Evolutionary conservation across 1,139 yeast genomes (phyloP), one percentile per base, ranked within the genome.

Genomic region (Taphrina populina): DNA sequence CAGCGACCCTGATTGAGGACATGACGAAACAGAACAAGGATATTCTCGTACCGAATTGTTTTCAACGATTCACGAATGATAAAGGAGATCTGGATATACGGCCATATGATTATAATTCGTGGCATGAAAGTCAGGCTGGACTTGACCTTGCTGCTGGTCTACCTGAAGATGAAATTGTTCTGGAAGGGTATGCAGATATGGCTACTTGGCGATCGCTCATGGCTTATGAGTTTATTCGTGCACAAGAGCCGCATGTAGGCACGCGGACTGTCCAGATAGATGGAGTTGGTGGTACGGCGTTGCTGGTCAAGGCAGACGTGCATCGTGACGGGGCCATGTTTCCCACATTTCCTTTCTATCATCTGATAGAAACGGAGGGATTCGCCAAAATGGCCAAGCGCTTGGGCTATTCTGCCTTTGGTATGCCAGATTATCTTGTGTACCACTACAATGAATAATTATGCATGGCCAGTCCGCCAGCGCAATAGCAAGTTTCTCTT

Each of bases 301-400:
- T 95, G 33, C 70, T 92, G 71, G 98, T 92, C 32, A 88, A 90
- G 69, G 95, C 97, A 7, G 96, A 88, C 64, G 98, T 92, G 58
- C 98, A 92, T 71, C 79, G 98, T 69, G 98, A 92, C 69, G 98
- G 98, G 53, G 97, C 97, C 58, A 90, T 90, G 96, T 92, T 92
- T 79, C 98, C 98, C 17, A 86, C 95, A 36, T 92, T 92, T 80
- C 94, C 98, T 60, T 92, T 92, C 75, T 90, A 92, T 70, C 95
- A 92, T 68, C 77, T 92, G 71, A 88, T 92, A 63, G 98, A 92
- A 73, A 88, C 97, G 5, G 98, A 92, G 72, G 98, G 98, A 20
- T 92, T 92, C 71, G 97, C 98, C 24, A 88, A 87, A 70, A 92
- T 92, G 98, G 96, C 96, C 40, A 87, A 87, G 70, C 77, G 98